phyloP scores from a whole-genome alignment of 2,329 filamentous ascomycete species.

The Graphilbum fragrans region DNA sequence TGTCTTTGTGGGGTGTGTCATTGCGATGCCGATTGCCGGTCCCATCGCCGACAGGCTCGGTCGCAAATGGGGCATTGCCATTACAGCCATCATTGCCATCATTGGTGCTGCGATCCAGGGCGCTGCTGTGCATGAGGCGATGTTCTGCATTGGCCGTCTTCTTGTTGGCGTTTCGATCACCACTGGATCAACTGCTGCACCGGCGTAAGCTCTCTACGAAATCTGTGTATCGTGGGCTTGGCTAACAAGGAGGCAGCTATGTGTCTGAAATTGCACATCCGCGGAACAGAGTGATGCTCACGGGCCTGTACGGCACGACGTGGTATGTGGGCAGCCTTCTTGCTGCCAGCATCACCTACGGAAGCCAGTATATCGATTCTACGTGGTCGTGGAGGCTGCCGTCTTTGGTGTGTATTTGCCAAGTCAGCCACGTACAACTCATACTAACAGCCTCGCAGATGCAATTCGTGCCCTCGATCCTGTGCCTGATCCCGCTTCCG shows the following conservation, averaged over 20 bases:
- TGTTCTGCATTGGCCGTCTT: constrained; percentile 49
- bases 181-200: constrained; percentile 22
- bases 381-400: constrained; percentile 43
- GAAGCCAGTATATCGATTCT: constrained; percentile 35
- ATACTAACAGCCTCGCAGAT: too few relatives aligned
- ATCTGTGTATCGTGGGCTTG: constrained; percentile 35
- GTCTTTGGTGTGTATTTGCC: constrained; percentile 1
- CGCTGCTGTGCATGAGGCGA: constrained; percentile 25
- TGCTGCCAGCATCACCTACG: constrained; percentile 17
- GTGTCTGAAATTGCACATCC: constrained; percentile 31
- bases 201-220: too few relatives aligned
- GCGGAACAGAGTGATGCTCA: neutral
- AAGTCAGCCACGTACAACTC: neutral
- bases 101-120: constrained; percentile 10
- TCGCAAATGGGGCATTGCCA: constrained; percentile 11
- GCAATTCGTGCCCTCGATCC: neutral
- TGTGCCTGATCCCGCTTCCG: neutral
- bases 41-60: constrained; percentile 12
- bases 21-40: constrained; percentile 10
- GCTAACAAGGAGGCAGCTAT: too few relatives aligned
- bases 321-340: constrained; percentile 17
- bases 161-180: constrained; percentile 49
- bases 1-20: constrained; percentile 10
- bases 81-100: constrained; percentile 4
- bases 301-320: neutral